These are phyloP conservation scores for Tetrahymena thermophila DNA, from an alignment of 73 alveolate species.

Conservation along the genomic window DNA sequence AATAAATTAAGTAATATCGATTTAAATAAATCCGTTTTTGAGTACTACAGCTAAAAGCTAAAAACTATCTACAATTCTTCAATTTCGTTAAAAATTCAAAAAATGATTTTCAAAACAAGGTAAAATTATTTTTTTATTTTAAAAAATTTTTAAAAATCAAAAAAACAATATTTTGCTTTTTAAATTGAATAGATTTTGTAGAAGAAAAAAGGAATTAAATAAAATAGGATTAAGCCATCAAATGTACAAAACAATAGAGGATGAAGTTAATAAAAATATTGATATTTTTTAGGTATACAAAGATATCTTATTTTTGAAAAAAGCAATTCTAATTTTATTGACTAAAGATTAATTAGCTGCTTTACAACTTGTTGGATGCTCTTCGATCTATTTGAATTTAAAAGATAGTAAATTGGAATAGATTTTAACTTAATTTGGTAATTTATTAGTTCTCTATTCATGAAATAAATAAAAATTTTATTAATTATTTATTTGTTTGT, in stretches of 20 bases:
- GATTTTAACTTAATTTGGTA: background rate
- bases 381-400: background rate
- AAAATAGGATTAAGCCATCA: background rate
- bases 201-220: background rate
- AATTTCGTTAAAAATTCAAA: background rate
- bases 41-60: background rate
- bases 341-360: background rate
- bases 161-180: too few species aligned
- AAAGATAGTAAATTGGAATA: background rate
- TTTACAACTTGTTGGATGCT: background rate
- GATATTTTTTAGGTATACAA: background rate
- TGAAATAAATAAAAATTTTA: too few species aligned
- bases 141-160: too few species aligned
- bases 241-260: background rate
- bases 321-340: background rate
- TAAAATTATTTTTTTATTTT: too few species aligned
- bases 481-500: too few species aligned
- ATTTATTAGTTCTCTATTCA: too few species aligned
- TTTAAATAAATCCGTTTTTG: background rate
- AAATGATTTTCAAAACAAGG: background rate
- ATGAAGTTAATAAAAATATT: background rate
- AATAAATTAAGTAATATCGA: too few species aligned
- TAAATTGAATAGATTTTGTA: background rate
- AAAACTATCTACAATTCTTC: background rate
- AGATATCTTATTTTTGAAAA: background rate